Evolutionary conservation across 140 eudicot genomes (phyloP).

Genomic region (Eryngium alpinum): DNA sequence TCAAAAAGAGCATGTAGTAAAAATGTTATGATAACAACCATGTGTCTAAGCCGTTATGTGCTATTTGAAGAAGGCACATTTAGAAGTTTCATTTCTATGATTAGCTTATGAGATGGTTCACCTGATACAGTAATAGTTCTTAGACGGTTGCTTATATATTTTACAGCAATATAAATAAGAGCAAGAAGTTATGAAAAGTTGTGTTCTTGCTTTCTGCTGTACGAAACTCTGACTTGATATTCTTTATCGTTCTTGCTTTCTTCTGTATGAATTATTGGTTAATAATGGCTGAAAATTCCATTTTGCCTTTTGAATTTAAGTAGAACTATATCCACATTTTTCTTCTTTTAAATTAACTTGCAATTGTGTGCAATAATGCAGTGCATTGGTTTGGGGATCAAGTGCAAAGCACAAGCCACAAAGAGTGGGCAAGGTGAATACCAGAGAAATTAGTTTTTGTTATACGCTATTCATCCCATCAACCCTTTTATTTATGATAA

Average conservation of each 20-base stretch:
- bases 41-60: neutral
- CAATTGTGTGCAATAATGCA: conserved; percentile 28
- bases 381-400: conserved; percentile 98
- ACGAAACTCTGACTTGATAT: neutral
- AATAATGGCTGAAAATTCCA: neutral
- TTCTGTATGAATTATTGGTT: neutral
- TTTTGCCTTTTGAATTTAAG: neutral
- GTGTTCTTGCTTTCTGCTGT: neutral
- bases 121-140: neutral
- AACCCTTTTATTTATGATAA: neutral
- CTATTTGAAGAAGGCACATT: neutral
- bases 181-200: neutral
- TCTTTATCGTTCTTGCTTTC: neutral
- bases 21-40: neutral
- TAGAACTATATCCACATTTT: neutral
- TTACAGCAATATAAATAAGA: neutral
- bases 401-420: conserved; percentile 99
- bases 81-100: too few species aligned
- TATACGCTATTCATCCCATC: neutral
- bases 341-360: neutral
- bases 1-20: neutral
- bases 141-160: neutral
- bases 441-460: neutral
- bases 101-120: neutral
- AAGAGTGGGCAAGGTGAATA: conserved; percentile 88